Percentiles rank a stretch among this genome's conserved stretches.
phyloP scores from a whole-genome alignment of 2,329 filamentous ascomycete species.

The Didymellaceae sp. region DNA sequence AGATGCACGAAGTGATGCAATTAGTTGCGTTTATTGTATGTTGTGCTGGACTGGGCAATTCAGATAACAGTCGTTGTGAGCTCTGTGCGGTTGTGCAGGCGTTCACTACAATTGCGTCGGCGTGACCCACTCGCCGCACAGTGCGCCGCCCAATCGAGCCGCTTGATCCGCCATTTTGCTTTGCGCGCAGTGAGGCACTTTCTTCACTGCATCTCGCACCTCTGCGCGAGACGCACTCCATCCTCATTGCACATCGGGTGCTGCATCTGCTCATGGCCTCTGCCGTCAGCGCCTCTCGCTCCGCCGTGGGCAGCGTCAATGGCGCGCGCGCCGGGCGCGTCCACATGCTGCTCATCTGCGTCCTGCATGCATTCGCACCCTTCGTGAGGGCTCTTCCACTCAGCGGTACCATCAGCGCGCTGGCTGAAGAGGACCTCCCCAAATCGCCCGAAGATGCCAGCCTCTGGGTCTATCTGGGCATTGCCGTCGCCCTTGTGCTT shows the following conservation, averaged over 20 bases:
- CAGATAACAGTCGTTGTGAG: neutral
- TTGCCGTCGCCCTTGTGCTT: slow-evolving; percentile 82
- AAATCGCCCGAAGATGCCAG: slow-evolving; percentile 61
- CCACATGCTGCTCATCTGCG: slow-evolving; percentile 35
- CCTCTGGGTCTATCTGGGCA: slow-evolving; percentile 80
- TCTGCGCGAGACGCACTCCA: slow-evolving; percentile 5
- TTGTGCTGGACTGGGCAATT: slow-evolving; percentile 4
- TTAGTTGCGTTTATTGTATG: neutral
- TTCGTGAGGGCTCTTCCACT: slow-evolving; percentile 45
- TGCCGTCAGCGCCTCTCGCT: slow-evolving; percentile 38
- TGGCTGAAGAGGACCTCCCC: slow-evolving; percentile 41
- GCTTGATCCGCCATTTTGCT: slow-evolving; percentile 14
- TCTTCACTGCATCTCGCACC: slow-evolving; percentile 3
- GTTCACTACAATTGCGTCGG: slow-evolving; percentile 1
- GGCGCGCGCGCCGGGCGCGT: slow-evolving; percentile 36
- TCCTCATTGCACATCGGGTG: slow-evolving; percentile 19
- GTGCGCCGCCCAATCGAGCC: slow-evolving; percentile 4
- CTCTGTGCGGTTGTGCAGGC: neutral
- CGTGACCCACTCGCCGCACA: slow-evolving; percentile 9
- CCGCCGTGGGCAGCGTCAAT: slow-evolving; percentile 32
- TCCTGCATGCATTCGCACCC: slow-evolving; percentile 43
- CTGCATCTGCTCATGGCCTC: slow-evolving; percentile 32
- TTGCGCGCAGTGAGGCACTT: slow-evolving; percentile 11
- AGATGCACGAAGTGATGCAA: too few relatives aligned
- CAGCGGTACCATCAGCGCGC: slow-evolving; percentile 27